Evolutionary conservation across 1,284 basidiomycete species (phyloP).

Genomic region (Marasmius fiardii): DNA sequence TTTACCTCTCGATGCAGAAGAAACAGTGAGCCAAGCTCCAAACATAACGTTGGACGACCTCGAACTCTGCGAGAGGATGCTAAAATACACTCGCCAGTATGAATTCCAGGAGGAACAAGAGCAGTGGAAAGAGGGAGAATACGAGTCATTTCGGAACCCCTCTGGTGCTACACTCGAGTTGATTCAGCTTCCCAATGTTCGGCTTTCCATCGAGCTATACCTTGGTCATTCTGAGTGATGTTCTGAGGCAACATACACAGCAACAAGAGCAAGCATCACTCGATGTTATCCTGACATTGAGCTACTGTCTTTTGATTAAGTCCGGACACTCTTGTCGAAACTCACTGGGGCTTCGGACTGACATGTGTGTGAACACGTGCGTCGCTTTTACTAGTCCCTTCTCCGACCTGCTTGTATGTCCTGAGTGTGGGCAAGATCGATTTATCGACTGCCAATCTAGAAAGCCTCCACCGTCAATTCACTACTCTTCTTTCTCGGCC

Average conservation of each 20-base stretch:
- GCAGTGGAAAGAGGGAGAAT: too few species aligned
- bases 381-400: constrained; percentile 30
- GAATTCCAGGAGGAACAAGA: too few species aligned
- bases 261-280: constrained; percentile 10
- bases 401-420: constrained; percentile 15
- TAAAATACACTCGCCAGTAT: too few species aligned
- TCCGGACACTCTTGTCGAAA: constrained; percentile 20
- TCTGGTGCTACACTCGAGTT: too few species aligned
- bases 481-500: constrained; percentile 30
- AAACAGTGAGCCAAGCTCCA: too few species aligned
- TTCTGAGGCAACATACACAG: constrained; percentile 23
- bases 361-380: constrained; percentile 32
- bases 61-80: too few species aligned
- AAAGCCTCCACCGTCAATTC: constrained; percentile 22
- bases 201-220: too few species aligned
- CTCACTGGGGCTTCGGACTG: constrained; percentile 26
- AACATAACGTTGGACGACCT: too few species aligned
- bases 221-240: too few species aligned
- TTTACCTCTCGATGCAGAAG: too few species aligned
- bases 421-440: constrained; percentile 20
- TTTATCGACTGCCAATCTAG: constrained; percentile 12
- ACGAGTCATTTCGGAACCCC: too few species aligned
- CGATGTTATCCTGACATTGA: constrained; percentile 19
- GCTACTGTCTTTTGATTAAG: constrained; percentile 23
- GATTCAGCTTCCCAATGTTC: too few species aligned